Evolutionary conservation across 2,329 filamentous ascomycete species (phyloP).

Genomic region (Curvularia eragrostidis): DNA sequence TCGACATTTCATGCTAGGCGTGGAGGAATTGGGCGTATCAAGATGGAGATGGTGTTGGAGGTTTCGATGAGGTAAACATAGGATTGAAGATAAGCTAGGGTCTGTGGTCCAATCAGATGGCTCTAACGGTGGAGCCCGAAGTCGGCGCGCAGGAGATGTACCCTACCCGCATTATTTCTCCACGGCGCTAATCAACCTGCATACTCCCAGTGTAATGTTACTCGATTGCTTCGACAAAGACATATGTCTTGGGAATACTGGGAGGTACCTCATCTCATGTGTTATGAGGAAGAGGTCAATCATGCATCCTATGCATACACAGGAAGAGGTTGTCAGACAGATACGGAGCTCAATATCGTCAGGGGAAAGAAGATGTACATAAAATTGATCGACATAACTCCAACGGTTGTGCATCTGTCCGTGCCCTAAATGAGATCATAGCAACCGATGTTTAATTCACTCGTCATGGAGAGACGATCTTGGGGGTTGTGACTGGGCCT

Average conservation of each 20-base stretch:
- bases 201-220: conserved; percentile 12
- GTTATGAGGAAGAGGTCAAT: neutral
- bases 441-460: neutral
- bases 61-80: conserved; percentile 36
- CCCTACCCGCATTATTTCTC: conserved; percentile 13
- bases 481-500: neutral
- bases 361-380: neutral
- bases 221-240: conserved; percentile 26
- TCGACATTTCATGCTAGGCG: conserved; percentile 18
- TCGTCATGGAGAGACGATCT: neutral
- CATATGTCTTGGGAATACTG: neutral
- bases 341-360: neutral
- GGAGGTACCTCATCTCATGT: neutral
- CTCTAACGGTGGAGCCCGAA: conserved; percentile 8
- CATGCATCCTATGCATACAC: too few species aligned
- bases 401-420: neutral
- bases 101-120: conserved; percentile 20
- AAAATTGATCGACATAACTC: neutral
- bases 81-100: conserved; percentile 32
- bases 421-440: neutral
- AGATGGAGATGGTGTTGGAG: conserved; percentile 22
- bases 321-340: neutral
- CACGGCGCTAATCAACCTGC: conserved; percentile 16
- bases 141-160: conserved; percentile 11
- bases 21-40: conserved; percentile 17